A percentile compares a stretch with the other conserved stretches of the same genome.
Conservation (phyloP, 306 rosid genomes). For the Fagus crenata region DNA sequence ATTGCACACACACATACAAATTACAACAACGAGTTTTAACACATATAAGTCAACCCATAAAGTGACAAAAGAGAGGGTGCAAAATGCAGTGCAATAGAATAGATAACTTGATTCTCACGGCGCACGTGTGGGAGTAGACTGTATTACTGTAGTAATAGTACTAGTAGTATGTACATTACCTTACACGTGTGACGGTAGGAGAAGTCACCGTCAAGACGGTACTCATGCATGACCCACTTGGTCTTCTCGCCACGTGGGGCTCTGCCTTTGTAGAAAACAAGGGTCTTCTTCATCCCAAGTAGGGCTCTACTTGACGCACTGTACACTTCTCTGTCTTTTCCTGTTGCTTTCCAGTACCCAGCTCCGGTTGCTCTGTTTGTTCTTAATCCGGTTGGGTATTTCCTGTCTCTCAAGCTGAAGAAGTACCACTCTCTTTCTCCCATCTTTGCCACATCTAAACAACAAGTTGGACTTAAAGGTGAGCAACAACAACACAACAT, state of each 20-base stretch:
- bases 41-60: constrained; percentile 41
- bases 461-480: background rate
- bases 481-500: background rate
- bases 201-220: constrained; percentile 63
- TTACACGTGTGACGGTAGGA: constrained; percentile 48
- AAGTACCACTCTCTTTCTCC: constrained; percentile 83
- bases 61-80: constrained; percentile 32
- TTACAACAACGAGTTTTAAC: background rate
- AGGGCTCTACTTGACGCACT: constrained; percentile 40
- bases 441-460: constrained; percentile 69
- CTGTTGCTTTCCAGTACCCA: constrained; percentile 92
- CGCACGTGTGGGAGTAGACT: constrained; percentile 4
- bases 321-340: constrained; percentile 65
- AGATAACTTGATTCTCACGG: constrained; percentile 13
- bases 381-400: constrained; percentile 76
- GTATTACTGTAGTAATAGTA: background rate
- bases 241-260: constrained; percentile 84
- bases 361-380: constrained; percentile 77
- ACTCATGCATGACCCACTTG: constrained; percentile 94
- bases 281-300: constrained; percentile 85
- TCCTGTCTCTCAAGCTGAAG: constrained; percentile 74
- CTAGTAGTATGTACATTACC: constrained; percentile 20
- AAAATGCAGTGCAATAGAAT: background rate
- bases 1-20: too few species aligned
- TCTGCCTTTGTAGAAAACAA: constrained; percentile 82